Percentiles rank a stretch among this genome's conserved stretches.
Evolutionary conservation across 352 stramenopile species (phyloP).

Genomic region (Phytophthora podocarpi): DNA sequence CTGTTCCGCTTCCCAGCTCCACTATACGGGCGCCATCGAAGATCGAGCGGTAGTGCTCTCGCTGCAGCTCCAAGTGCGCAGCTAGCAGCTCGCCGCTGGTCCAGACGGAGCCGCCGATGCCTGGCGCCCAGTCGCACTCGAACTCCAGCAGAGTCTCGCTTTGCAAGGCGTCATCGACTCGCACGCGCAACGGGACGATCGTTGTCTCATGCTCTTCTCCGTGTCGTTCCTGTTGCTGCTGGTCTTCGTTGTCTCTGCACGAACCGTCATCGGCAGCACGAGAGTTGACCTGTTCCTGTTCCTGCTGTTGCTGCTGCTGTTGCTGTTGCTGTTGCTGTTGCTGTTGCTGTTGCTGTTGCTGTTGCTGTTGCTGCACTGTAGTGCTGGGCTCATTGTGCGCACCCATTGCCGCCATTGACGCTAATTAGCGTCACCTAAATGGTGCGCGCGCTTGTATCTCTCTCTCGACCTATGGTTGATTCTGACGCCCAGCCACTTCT

Average conservation of each 20-base stretch:
- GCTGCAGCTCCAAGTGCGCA: slow-evolving; percentile 61
- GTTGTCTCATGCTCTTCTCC: slow-evolving; percentile 16
- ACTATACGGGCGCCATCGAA: slow-evolving; percentile 71
- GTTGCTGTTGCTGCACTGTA: slow-evolving; percentile 2
- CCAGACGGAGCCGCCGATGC: slow-evolving; percentile 85
- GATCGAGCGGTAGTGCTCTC: slow-evolving; percentile 45
- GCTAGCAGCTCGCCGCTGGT: slow-evolving; percentile 80
- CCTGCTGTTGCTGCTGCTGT: too few relatives aligned
- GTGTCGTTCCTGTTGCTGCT: slow-evolving; percentile 6
- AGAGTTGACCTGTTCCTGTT: slow-evolving; percentile 12
- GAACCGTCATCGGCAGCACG: background rate
- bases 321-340: too few relatives aligned
- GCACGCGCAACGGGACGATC: slow-evolving; percentile 57
- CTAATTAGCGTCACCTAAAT: background rate
- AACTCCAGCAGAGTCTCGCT: slow-evolving; percentile 53
- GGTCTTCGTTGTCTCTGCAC: slow-evolving; percentile 3
- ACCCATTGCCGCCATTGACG: slow-evolving; percentile 22
- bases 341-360: too few relatives aligned
- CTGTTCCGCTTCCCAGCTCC: slow-evolving; percentile 81
- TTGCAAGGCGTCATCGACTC: slow-evolving; percentile 35
- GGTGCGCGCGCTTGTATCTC: background rate
- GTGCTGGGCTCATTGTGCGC: slow-evolving; percentile 5
- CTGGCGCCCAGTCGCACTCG: slow-evolving; percentile 79
- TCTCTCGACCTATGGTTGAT: background rate
- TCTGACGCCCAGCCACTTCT: background rate